Evolutionary conservation across 1,284 basidiomycete genomes (phyloP).

Genomic region (Neolentinus lepideus): DNA sequence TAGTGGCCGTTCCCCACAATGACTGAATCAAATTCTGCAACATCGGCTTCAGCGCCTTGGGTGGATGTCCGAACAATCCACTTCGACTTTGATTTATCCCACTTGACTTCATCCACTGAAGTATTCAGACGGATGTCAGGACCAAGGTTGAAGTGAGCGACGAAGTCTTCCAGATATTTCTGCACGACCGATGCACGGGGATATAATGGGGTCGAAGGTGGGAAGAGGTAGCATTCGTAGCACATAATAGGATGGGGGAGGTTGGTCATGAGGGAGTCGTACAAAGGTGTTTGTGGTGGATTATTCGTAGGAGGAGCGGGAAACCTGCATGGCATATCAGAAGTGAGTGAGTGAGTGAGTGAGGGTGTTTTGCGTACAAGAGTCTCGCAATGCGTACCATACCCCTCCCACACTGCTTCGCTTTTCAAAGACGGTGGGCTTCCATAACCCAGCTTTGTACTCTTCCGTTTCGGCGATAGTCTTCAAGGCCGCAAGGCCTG

Average conservation of each 20-base stretch:
- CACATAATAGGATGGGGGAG: slow-evolving; percentile 72
- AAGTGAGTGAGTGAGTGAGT: neutral
- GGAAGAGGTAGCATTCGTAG: slow-evolving; percentile 54
- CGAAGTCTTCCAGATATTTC: slow-evolving; percentile 55
- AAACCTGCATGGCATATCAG: slow-evolving; percentile 32
- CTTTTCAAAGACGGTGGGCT: slow-evolving; percentile 49
- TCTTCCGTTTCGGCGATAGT: slow-evolving; percentile 49
- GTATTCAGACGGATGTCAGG: slow-evolving; percentile 50
- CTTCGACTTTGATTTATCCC: slow-evolving; percentile 23
- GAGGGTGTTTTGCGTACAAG: too few species aligned
- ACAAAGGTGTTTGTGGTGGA: slow-evolving; percentile 60
- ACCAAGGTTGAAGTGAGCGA: slow-evolving; percentile 45
- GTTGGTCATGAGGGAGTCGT: slow-evolving; percentile 72
- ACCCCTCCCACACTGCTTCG: slow-evolving; percentile 62
- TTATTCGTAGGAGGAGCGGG: slow-evolving; percentile 42
- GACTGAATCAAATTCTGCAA: slow-evolving; percentile 46
- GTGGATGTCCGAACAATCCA: slow-evolving; percentile 43
- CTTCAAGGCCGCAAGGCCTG: slow-evolving; percentile 62
- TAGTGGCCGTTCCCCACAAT: slow-evolving; percentile 74
- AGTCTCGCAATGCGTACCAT: slow-evolving; percentile 39
- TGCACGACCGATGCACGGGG: slow-evolving; percentile 51
- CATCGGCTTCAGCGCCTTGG: slow-evolving; percentile 17
- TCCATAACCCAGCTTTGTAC: slow-evolving; percentile 51
- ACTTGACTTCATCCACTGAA: slow-evolving; percentile 35
- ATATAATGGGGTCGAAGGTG: slow-evolving; percentile 62